Conservation (phyloP, 352 stramenopile genomes). For the Nannochloropsis limnetica region DNA sequence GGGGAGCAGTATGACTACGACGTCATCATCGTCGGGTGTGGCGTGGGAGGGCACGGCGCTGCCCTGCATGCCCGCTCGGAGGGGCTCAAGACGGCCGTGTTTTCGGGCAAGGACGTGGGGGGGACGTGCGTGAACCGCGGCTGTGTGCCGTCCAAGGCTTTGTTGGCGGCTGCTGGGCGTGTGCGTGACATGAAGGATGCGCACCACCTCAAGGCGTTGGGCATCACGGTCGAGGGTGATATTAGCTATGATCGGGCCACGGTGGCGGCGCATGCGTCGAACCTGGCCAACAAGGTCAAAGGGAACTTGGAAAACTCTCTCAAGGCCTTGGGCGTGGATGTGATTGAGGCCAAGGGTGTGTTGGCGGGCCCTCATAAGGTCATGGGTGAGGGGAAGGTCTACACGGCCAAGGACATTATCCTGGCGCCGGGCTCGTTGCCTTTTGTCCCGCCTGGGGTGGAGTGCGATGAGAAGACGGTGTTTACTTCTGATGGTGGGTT, state of each 20-base stretch:
- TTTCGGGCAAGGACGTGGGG: conserved; percentile 62
- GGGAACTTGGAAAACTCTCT: conserved; percentile 63
- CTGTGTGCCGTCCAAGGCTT: conserved; percentile 70
- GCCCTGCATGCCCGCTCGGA: conserved; percentile 63
- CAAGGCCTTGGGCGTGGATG: conserved; percentile 61
- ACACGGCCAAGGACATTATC: conserved; percentile 67
- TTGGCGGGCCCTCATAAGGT: conserved; percentile 64
- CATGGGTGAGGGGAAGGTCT: conserved; percentile 60
- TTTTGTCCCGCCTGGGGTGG: conserved; percentile 68
- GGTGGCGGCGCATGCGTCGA: conserved; percentile 66
- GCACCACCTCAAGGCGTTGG: conserved; percentile 63
- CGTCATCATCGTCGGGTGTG: conserved; percentile 70
- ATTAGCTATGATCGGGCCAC: conserved; percentile 61
- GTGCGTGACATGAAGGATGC: conserved; percentile 67
- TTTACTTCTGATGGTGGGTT: conserved; percentile 73
- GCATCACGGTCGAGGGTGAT: conserved; percentile 61
- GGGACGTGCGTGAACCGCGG: conserved; percentile 73
- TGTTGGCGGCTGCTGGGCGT: conserved; percentile 65
- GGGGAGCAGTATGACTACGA: conserved; percentile 62
- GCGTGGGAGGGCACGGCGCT: conserved; percentile 69
- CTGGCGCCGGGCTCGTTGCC: conserved; percentile 69
- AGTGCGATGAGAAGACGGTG: conserved; percentile 71
- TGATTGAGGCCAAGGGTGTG: conserved; percentile 62
- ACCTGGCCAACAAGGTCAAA: conserved; percentile 68
- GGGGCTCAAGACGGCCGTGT: conserved; percentile 64